Evolutionary conservation across 306 rosid species (phyloP).

Genomic region (Malus domestica): ASM211411v1 NC_041803.1:26222001-26222500

Average conservation of each 20-base stretch:
- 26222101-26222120: slow-evolving; percentile 9
- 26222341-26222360: background rate
- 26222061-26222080: slow-evolving; percentile 54
- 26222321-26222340: no score
- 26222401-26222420: background rate
- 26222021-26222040: slow-evolving; percentile 59
- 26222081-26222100: slow-evolving; percentile 62
- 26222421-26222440: background rate
- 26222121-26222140: slow-evolving; percentile 49
- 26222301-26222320: no score
- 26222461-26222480: slow-evolving; percentile 33
- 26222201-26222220: no score
- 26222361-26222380: background rate
- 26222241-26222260: background rate
- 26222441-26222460: background rate
- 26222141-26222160: slow-evolving; percentile 6
- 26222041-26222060: slow-evolving; percentile 43
- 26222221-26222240: background rate
- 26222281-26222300: background rate
- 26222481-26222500: slow-evolving; percentile 44
- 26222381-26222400: background rate
- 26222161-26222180: background rate
- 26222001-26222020: slow-evolving; percentile 22
- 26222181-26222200: no score
- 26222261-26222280: background rate